Conservation (phyloP, 371 early-diverging fungal species). For the Lichtheimia corymbifera region DNA sequence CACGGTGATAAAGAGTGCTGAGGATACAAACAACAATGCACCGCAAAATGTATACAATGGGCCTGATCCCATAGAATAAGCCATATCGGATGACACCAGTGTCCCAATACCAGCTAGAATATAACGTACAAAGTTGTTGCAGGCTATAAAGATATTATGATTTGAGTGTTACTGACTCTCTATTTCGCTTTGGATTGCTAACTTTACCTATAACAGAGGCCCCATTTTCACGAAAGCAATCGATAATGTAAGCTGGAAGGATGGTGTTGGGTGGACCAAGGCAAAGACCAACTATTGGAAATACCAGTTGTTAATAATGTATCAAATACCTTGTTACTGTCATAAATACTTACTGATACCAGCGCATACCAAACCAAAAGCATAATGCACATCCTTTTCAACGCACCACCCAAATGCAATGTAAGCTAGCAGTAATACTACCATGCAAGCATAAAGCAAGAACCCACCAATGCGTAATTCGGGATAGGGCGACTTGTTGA, state of each 20-base stretch:
- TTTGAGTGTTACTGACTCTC: no score
- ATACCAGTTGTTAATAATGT: not conserved
- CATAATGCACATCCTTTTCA: constrained; percentile 40
- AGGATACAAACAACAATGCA: constrained; percentile 2
- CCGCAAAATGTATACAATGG: constrained; percentile 39
- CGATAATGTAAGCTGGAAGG: constrained; percentile 42
- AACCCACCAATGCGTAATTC: constrained; percentile 42
- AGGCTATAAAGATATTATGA: not conserved
- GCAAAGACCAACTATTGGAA: constrained; percentile 29
- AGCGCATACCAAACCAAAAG: constrained; percentile 35
- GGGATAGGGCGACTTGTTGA: constrained; percentile 19
- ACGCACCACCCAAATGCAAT: constrained; percentile 47
- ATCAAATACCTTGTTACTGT: not conserved
- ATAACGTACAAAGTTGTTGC: constrained; percentile 44
- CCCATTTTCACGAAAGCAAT: constrained; percentile 36
- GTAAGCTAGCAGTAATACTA: constrained; percentile 22
- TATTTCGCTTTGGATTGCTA: not conserved
- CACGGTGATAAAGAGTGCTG: not conserved
- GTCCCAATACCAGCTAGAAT: constrained; percentile 43
- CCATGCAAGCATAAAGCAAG: constrained; percentile 19
- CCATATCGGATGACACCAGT: constrained; percentile 34
- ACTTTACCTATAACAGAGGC: constrained; percentile 43
- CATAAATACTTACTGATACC: constrained; percentile 32
- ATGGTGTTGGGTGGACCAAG: constrained; percentile 35
- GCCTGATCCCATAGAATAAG: constrained; percentile 28